A percentile compares a stretch with the other conserved stretches of the same genome.
These are phyloP conservation scores for Raddia guianensis DNA, from an alignment of 176 grass and related monocot genomes.

Conservation along the genomic window DNA sequence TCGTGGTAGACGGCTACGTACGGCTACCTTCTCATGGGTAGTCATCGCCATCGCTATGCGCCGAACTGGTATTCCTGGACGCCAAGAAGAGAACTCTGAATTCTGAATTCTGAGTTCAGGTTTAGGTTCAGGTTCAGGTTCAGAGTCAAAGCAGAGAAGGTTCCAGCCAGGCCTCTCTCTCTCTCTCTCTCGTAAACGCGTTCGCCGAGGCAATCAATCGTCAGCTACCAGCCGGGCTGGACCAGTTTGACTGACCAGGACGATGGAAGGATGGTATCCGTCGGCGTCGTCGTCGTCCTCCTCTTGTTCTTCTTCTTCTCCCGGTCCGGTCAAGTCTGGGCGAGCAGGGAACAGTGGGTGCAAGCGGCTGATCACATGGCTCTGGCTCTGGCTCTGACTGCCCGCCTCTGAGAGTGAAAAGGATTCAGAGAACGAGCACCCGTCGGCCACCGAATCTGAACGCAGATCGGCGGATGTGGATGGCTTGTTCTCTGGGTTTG, in stretches of 20 bases:
- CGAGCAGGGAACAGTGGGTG: not conserved
- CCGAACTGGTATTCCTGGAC: no score
- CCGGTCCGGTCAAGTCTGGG: not conserved
- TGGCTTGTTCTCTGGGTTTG: not conserved
- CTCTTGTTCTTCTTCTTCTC: no score
- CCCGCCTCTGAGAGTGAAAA: not conserved
- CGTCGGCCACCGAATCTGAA: not conserved
- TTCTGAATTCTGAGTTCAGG: no score
- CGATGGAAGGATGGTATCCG: not conserved
- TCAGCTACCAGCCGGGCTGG: not conserved
- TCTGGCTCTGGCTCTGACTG: not conserved
- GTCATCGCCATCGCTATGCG: no score
- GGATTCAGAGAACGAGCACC: not conserved
- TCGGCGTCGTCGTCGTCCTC: not conserved
- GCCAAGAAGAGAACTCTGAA: not conserved
- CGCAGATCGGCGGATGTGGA: not conserved
- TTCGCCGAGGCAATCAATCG: not conserved
- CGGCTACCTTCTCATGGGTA: no score
- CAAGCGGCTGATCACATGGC: not conserved
- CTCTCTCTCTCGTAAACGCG: not conserved
- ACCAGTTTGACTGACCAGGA: conserved; percentile 10
- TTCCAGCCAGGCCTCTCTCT: not conserved
- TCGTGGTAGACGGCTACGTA: no score
- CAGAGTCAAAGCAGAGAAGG: conserved; percentile 2
- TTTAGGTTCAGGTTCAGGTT: no score